Percentiles rank a stretch among this genome's conserved stretches.
phyloP scores from a whole-genome alignment of 352 stramenopile species.

The Globisporangium emineosum region DNA sequence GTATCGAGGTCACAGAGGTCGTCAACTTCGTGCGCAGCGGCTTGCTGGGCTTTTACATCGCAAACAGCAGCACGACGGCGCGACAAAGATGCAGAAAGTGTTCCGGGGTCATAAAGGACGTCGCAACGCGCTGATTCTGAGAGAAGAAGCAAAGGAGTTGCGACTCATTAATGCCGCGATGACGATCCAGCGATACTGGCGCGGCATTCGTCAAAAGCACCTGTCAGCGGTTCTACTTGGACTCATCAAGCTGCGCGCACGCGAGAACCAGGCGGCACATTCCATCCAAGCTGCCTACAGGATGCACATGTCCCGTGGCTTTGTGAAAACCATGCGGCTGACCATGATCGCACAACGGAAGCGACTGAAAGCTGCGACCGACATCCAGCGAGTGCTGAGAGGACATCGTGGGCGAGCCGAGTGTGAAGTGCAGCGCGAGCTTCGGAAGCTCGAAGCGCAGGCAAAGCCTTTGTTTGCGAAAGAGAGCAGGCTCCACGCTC shows the following conservation, averaged over 20 bases:
- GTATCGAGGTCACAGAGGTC: constrained; percentile 66
- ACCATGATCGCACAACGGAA: constrained; percentile 42
- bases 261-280: constrained; percentile 57
- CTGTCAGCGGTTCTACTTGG: constrained; percentile 65
- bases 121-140: constrained; percentile 35
- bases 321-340: constrained; percentile 59
- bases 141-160: constrained; percentile 36
- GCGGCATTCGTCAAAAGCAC: constrained; percentile 73
- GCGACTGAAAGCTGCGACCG: constrained; percentile 36
- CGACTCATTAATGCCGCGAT: constrained; percentile 47
- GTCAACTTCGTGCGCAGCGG: constrained; percentile 36
- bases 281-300: constrained; percentile 64
- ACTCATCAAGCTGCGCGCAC: constrained; percentile 56
- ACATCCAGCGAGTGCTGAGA: constrained; percentile 76
- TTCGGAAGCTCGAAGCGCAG: constrained; percentile 69
- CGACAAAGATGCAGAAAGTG: constrained; percentile 62
- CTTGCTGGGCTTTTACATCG: constrained; percentile 49
- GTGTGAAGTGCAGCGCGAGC: constrained; percentile 67
- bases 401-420: constrained; percentile 74
- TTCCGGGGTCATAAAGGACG: constrained; percentile 59
- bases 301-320: constrained; percentile 50
- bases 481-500: constrained; percentile 33
- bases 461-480: constrained; percentile 73
- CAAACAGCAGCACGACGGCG: constrained; percentile 44
- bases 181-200: constrained; percentile 79